Percentiles rank a stretch among this genome's conserved stretches.
phyloP scores from a whole-genome alignment of 1,284 basidiomycete genomes.

The Austroboletus niveus region DNA sequence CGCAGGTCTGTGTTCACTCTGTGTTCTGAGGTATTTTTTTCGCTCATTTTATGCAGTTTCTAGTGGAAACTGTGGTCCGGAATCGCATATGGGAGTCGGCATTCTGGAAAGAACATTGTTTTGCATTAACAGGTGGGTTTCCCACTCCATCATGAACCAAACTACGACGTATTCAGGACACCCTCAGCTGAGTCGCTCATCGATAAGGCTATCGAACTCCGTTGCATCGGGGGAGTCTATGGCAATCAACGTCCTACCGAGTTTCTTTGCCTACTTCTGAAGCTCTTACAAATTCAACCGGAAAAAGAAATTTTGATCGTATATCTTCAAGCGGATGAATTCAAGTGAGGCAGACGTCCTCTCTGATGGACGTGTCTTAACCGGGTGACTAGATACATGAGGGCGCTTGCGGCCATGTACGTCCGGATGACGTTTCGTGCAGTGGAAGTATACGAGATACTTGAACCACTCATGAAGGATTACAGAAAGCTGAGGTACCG shows the following conservation, averaged over 20 bases:
- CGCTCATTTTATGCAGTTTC: constrained; percentile 56
- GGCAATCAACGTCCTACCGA: constrained; percentile 90
- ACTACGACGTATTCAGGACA: constrained; percentile 6
- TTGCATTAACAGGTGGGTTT: constrained; percentile 78
- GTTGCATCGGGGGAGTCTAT: constrained; percentile 89
- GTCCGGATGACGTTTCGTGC: constrained; percentile 91
- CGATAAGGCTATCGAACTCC: constrained; percentile 85
- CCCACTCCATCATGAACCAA: neutral
- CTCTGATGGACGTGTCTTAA: constrained; percentile 2
- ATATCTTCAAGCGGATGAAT: constrained; percentile 93
- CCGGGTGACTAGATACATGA: constrained; percentile 68
- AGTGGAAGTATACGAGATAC: constrained; percentile 86
- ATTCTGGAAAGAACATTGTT: constrained; percentile 98
- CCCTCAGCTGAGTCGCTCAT: constrained; percentile 83
- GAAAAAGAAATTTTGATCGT: constrained; percentile 95
- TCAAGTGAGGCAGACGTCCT: constrained; percentile 71
- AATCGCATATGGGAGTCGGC: constrained; percentile 93
- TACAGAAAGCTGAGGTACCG: constrained; percentile 86
- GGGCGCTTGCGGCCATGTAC: constrained; percentile 93
- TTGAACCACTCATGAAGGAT: constrained; percentile 94
- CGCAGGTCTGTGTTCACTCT: constrained; percentile 58
- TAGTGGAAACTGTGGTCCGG: constrained; percentile 96
- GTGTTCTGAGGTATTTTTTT: constrained; percentile 10
- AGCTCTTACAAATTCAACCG: constrained; percentile 95
- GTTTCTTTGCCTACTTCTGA: constrained; percentile 89